A percentile compares a stretch with the other conserved stretches of the same genome.
These are phyloP conservation scores for Phytophthora crassamura DNA, from an alignment of 352 stramenopile genomes.

Conservation along the genomic window DNA sequence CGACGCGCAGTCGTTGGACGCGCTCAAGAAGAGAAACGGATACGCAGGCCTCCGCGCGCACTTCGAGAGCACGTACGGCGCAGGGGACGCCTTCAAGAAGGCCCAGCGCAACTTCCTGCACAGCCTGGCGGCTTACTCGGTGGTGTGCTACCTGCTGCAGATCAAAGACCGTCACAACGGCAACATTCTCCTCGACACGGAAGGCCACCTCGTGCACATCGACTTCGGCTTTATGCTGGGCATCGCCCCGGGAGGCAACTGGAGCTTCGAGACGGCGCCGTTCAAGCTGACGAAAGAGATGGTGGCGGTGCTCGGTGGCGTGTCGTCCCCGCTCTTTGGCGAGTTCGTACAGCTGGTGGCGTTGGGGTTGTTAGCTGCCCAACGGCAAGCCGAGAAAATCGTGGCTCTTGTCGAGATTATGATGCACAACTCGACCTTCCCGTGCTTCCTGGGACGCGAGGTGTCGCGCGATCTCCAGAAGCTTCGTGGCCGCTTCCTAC, in stretches of 20 bases:
- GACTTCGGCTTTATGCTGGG: slow-evolving; percentile 98
- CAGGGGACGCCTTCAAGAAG: slow-evolving; percentile 57
- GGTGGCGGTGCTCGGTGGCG: slow-evolving; percentile 90
- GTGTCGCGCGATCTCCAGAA: slow-evolving; percentile 88
- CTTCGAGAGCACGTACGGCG: slow-evolving; percentile 91
- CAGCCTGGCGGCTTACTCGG: slow-evolving; percentile 70
- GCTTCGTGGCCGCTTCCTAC: slow-evolving; percentile 70
- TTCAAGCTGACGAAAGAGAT: slow-evolving; percentile 98
- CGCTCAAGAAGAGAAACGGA: slow-evolving; percentile 91
- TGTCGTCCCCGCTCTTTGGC: slow-evolving; percentile 63
- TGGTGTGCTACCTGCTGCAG: slow-evolving; percentile 90
- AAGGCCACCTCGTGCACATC: slow-evolving; percentile 95
- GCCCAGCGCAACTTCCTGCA: slow-evolving; percentile 71
- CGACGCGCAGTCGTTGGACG: slow-evolving; percentile 96
- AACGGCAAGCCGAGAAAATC: slow-evolving; percentile 69
- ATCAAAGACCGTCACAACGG: slow-evolving; percentile 97
- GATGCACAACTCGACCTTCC: slow-evolving; percentile 85
- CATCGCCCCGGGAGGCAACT: slow-evolving; percentile 93
- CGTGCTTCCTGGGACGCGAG: slow-evolving; percentile 84
- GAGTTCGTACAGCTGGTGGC: slow-evolving; percentile 75
- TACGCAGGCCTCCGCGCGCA: slow-evolving; percentile 90
- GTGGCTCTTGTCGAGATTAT: slow-evolving; percentile 81
- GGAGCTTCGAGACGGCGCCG: slow-evolving; percentile 93
- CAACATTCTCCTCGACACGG: slow-evolving; percentile 94
- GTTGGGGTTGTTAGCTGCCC: slow-evolving; percentile 56